Base-by-base conservation (phyloP, 2,329 filamentous ascomycete species). In the Basipetospora sp. region DNA sequence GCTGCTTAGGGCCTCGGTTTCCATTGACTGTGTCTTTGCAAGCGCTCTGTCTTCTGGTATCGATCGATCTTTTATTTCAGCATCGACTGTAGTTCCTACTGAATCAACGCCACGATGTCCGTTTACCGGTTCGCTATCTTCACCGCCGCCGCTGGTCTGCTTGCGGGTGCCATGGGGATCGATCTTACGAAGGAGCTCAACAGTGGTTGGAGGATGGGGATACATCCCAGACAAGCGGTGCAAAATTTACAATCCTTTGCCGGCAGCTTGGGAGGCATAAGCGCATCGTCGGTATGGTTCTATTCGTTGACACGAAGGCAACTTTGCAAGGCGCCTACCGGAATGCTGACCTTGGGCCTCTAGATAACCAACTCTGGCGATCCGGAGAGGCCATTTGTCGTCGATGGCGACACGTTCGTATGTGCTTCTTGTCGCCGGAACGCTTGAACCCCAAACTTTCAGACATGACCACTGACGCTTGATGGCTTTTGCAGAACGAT, bases 391-490 rank as follows among this genome's bases (percentile, higher is more conserved):
- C 63, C 60, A 2, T 68, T 63, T 42, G 52, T 54, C 36, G 61
- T 66, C 3, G 50, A 56, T 28, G 62, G 59, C 13, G 53, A 62
- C 40, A 65, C 60, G 1, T 67, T 67, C 46, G 60, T 64, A 45
- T 37, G 60, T 50, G 17, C 13, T 13, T 25, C 22, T 25, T 25
- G 4, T 16, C 18, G n/a, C n/a, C n/a, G n/a, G n/a, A n/a, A n/a
- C n/a, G n/a, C n/a, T n/a, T n/a, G n/a, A n/a, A n/a, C n/a, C n/a
- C n/a, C n/a, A n/a, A n/a, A n/a, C n/a, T n/a, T n/a, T n/a, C n/a
- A n/a, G n/a, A 27, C 13, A 8, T 29, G 11, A 9, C 18, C 18
- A 34, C 22, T 25, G 11, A 25, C 22, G 11, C 22, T 6, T 6
- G 22, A 25, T 6, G 22, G n/a, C n/a, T 11, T 25, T 35, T 11